phyloP scores from a whole-genome alignment of 2,329 filamentous ascomycete genomes.

The Ophiostoma ips region DNA sequence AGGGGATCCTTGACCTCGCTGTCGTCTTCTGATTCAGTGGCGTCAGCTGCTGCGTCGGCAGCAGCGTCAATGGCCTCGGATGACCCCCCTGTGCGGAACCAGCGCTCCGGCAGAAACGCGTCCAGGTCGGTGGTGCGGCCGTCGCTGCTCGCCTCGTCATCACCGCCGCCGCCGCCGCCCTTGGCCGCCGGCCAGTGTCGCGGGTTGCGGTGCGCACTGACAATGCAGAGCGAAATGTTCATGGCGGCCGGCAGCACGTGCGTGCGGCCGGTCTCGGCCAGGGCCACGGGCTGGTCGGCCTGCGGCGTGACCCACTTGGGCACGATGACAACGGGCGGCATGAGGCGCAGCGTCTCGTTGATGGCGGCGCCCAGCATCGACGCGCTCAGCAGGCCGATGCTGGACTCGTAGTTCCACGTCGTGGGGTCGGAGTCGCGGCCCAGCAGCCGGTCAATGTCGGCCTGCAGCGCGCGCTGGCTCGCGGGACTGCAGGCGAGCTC shows the following conservation, averaged over 20 bases:
- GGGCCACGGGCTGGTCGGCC: slow-evolving; percentile 40
- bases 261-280: slow-evolving; percentile 44
- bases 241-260: slow-evolving; percentile 43
- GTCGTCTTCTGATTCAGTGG: slow-evolving; percentile 36
- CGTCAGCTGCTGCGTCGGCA: slow-evolving; percentile 24
- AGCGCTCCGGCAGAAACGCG: slow-evolving; percentile 59
- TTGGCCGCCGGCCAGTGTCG: slow-evolving; percentile 52
- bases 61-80: slow-evolving; percentile 13
- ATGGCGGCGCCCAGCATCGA: slow-evolving; percentile 61
- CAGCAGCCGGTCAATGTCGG: slow-evolving; percentile 53
- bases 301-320: slow-evolving; percentile 47
- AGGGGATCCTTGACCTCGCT: slow-evolving; percentile 44
- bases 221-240: slow-evolving; percentile 40
- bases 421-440: slow-evolving; percentile 36
- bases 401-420: slow-evolving; percentile 57
- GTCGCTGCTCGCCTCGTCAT: too few relatives aligned
- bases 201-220: slow-evolving; percentile 52
- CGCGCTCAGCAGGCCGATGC: slow-evolving; percentile 50
- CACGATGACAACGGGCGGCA: slow-evolving; percentile 57
- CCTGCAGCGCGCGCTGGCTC: slow-evolving; percentile 52
- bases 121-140: slow-evolving; percentile 39
- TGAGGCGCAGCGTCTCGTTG: slow-evolving; percentile 62
- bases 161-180: slow-evolving; percentile 30
- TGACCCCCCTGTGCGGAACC: slow-evolving; percentile 34
- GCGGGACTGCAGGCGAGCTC: slow-evolving; percentile 51